These are phyloP conservation scores for Scutellaria galericulata DNA, from an alignment of 257 asterid genomes.

Conservation along the genomic window DNA sequence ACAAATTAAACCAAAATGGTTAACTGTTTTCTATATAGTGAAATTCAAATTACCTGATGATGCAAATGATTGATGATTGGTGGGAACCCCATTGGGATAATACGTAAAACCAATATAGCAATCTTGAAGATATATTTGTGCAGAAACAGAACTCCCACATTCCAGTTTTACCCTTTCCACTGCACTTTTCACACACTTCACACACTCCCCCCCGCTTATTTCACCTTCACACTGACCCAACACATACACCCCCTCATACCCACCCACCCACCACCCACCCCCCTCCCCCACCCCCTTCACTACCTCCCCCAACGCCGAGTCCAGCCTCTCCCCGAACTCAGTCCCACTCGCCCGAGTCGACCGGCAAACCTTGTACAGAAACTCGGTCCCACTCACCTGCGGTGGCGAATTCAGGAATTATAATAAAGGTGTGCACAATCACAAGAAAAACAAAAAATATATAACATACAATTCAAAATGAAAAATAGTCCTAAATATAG, in stretches of 20 bases:
- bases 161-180: constrained; percentile 54
- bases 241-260: constrained; percentile 64
- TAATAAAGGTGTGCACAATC: too few species aligned
- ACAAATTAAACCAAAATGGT: too few species aligned
- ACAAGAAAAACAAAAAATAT: too few species aligned
- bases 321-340: constrained; percentile 64
- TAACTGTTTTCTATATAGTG: not conserved
- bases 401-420: too few species aligned
- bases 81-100: constrained; percentile 76
- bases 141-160: constrained; percentile 67
- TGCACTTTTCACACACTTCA: constrained; percentile 75
- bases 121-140: constrained; percentile 65
- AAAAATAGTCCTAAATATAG: too few species aligned
- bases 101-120: constrained; percentile 81
- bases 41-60: constrained; percentile 53
- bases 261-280: constrained; percentile 71
- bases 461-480: too few species aligned
- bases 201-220: constrained; percentile 63
- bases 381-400: constrained; percentile 55
- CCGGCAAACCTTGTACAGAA: constrained; percentile 71
- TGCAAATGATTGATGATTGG: constrained; percentile 41
- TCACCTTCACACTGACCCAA: constrained; percentile 96
- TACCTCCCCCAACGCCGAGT: constrained; percentile 62
- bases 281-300: constrained; percentile 57
- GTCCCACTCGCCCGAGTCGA: constrained; percentile 63